phyloP scores from a whole-genome alignment of 2,329 filamentous ascomycete genomes.

The Septoria petroselini region DNA sequence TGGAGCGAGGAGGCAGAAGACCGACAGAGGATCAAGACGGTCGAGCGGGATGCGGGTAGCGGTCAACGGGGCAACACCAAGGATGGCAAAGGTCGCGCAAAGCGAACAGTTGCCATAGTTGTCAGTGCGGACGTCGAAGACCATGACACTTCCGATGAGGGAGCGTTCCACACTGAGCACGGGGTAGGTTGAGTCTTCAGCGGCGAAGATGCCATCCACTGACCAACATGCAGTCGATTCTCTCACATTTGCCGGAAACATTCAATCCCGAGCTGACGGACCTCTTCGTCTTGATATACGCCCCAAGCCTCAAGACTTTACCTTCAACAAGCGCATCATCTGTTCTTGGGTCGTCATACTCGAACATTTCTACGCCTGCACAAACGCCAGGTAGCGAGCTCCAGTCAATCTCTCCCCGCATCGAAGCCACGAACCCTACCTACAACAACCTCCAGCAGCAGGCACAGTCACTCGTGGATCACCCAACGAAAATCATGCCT shows the following conservation, averaged over 20 bases:
- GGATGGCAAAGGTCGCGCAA: constrained; percentile 33
- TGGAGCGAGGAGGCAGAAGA: constrained; percentile 89
- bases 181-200: constrained; percentile 59
- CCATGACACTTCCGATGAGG: constrained; percentile 54
- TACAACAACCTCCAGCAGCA: constrained; percentile 80
- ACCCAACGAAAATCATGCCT: constrained; percentile 80
- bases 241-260: constrained; percentile 80
- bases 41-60: constrained; percentile 23
- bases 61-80: constrained; percentile 19
- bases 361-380: constrained; percentile 71
- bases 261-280: constrained; percentile 70
- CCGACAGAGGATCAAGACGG: constrained; percentile 41
- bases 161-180: constrained; percentile 65
- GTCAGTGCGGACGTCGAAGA: constrained; percentile 70
- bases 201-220: constrained; percentile 19
- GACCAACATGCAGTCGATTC: constrained; percentile 53
- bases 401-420: constrained; percentile 43
- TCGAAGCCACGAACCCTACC: constrained; percentile 36
- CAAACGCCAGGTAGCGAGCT: constrained; percentile 61
- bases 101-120: constrained; percentile 80
- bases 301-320: constrained; percentile 61
- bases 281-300: constrained; percentile 86
- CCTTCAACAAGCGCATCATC: constrained; percentile 49
- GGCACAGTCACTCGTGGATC: constrained; percentile 74
- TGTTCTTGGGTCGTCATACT: constrained; percentile 77